Evolutionary conservation across 495 filamentous ascomycete species (phyloP).

Genomic region (Elasticomyces elasticus): DNA sequence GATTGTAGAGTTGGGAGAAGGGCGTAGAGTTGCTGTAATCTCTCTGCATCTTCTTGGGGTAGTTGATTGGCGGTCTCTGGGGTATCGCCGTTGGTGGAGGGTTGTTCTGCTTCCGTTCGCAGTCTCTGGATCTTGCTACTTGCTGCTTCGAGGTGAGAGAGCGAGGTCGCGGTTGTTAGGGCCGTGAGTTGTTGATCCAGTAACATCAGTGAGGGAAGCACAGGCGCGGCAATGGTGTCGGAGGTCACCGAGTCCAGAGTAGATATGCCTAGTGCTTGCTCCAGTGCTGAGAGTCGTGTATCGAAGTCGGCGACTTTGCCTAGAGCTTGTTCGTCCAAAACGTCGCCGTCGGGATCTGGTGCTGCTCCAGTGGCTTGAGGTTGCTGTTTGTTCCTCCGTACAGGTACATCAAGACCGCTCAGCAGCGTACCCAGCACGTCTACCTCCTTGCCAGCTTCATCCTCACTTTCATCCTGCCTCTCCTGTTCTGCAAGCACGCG

Average conservation of each 20-base stretch:
- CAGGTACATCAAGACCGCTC: constrained; percentile 22
- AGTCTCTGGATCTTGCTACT: constrained; percentile 63
- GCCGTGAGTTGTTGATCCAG: constrained; percentile 64
- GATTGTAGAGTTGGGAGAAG: constrained; percentile 83
- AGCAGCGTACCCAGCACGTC: constrained; percentile 23
- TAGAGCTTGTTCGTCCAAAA: constrained; percentile 33
- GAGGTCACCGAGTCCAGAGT: constrained; percentile 56
- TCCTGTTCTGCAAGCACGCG: constrained; percentile 25
- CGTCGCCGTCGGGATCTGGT: constrained; percentile 14
- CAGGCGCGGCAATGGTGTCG: constrained; percentile 44
- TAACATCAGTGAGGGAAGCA: constrained; percentile 69
- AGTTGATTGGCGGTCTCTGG: background rate
- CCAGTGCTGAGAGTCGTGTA: constrained; percentile 62
- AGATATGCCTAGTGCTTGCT: constrained; percentile 70
- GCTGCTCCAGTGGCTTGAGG: constrained; percentile 1
- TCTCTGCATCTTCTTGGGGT: constrained; percentile 1
- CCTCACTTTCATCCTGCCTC: constrained; percentile 15
- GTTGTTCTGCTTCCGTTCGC: constrained; percentile 60
- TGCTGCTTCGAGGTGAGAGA: constrained; percentile 60
- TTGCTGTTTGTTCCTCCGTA: constrained; percentile 19
- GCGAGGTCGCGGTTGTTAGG: constrained; percentile 50
- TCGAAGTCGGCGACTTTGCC: constrained; percentile 84
- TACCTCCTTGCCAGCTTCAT: constrained; percentile 11
- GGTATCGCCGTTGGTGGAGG: constrained; percentile 31
- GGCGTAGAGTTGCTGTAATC: constrained; percentile 53